Evolutionary conservation across 495 filamentous ascomycete genomes (phyloP), one percentile per base, ranked within the genome.

Genomic region (Talaromyces trachyspermus): DNA sequence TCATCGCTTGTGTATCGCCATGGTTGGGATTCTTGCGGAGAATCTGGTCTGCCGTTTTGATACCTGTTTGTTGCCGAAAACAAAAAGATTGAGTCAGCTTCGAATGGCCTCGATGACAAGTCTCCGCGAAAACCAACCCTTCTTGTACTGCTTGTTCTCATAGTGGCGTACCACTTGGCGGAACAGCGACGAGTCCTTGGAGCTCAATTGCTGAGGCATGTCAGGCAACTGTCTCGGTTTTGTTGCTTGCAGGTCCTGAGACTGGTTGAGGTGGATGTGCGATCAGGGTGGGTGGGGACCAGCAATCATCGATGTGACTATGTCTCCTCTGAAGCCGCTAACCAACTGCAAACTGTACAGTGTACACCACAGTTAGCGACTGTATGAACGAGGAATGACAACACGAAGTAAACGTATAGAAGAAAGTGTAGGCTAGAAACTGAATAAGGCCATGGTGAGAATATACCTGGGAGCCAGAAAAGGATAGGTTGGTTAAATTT

Each of bases 1-100:
- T 97, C 92, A 99, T 97, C 26, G 92, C 95, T 68, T 92, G 83
- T 11, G 92, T 99, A 67, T 99, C 92, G 54, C 88, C 92, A 83
- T 99, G 92, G 53, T 89, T 90, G 39, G 91, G 89, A 65, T 86
- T 83, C 64, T 92, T 95, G 56, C 81, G 80, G 44, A 99, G 80
- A 58, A 99, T 90, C 69, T 95, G 89, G 57, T 98, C 87, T 52
- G 89, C 88, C 25, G 85, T 80, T 68, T 95, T 95, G 59, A 96
- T 75, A 64, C 87, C 89, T 86, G 49, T 54, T 39, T 11, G 36
- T 39, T 54, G 46, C 46, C n/a, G 55, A 49, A 52, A 24, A 26
- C 5, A 15, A 14, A 26, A 46, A 36, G 40, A 24, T 38, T 37
- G n/a, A 20, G 38, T 44, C 25, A 49, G 38, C 24, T 41, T 43